phyloP scores from a whole-genome alignment of 2,329 filamentous ascomycete species.

The Dryadomyces quercus-mongolicae region DNA sequence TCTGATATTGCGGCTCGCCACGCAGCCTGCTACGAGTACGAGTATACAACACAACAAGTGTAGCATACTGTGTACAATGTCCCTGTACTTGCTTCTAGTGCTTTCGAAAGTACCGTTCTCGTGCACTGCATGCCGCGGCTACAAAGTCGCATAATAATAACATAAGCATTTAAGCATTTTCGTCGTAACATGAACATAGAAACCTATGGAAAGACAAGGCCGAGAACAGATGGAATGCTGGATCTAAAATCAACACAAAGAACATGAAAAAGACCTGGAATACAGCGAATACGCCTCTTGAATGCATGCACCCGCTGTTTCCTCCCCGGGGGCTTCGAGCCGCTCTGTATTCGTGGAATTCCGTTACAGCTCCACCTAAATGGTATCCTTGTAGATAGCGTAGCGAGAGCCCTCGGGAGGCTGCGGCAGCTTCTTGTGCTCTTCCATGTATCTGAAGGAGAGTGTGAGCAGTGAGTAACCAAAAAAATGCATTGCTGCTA shows the following conservation, averaged over 20 bases:
- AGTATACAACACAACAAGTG: too few species aligned
- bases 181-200: too few species aligned
- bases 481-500: too few species aligned
- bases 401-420: constrained; percentile 67
- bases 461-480: constrained; percentile 7
- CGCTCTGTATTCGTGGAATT: neutral
- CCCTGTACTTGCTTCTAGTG: too few species aligned
- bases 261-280: neutral
- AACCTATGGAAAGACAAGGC: too few species aligned
- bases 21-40: too few species aligned
- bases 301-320: constrained; percentile 1
- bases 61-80: too few species aligned
- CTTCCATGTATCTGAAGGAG: constrained; percentile 73
- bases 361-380: neutral
- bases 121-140: too few species aligned
- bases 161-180: too few species aligned
- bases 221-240: neutral
- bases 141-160: too few species aligned
- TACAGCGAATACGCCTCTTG: constrained; percentile 1
- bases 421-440: constrained; percentile 92
- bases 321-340: neutral
- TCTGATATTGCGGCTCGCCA: too few species aligned
- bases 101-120: too few species aligned
- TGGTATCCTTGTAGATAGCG: constrained; percentile 18
- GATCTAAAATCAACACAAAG: neutral